Percentiles rank a stretch among this genome's conserved stretches.
Conservation (phyloP, 371 early-diverging fungal genomes). For the Saksenaea oblongispora region DNA sequence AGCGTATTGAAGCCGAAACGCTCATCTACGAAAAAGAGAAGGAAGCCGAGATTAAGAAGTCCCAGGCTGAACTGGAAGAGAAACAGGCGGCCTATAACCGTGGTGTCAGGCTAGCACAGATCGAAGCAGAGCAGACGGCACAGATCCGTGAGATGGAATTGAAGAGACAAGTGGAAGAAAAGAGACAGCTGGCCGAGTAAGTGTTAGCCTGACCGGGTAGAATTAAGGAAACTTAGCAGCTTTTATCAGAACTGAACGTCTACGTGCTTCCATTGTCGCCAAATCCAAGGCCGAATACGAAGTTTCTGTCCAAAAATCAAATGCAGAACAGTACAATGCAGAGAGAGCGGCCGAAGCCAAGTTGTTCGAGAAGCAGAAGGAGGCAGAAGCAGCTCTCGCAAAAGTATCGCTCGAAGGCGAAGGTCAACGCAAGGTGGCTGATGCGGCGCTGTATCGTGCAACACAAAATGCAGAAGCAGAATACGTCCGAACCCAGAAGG, state of each 20-base stretch:
- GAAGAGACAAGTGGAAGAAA: constrained; percentile 42
- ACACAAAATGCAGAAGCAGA: constrained; percentile 2
- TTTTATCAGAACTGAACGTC: constrained; percentile 30
- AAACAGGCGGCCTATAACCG: constrained; percentile 33
- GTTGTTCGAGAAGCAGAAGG: constrained; percentile 26
- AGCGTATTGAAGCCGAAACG: constrained; percentile 42
- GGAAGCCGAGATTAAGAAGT: constrained; percentile 31
- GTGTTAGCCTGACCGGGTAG: background rate
- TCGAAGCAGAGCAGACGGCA: constrained; percentile 46
- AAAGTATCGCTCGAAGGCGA: background rate
- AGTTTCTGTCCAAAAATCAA: constrained; percentile 37
- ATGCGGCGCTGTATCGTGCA: background rate
- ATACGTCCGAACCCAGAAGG: constrained; percentile 6
- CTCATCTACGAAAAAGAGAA: constrained; percentile 43
- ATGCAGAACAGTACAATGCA: constrained; percentile 38
- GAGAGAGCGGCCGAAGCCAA: constrained; percentile 13
- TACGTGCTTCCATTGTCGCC: constrained; percentile 39
- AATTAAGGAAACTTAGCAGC: background rate
- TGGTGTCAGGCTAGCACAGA: constrained; percentile 41
- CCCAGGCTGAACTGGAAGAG: constrained; percentile 32
- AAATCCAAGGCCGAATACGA: constrained; percentile 49
- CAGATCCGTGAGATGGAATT: constrained; percentile 43
- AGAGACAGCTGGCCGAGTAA: constrained; percentile 29
- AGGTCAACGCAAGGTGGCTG: background rate
- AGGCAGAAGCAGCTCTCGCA: constrained; percentile 31